These are phyloP conservation scores for Periconia macrospinosa DNA, from an alignment of 2,329 filamentous ascomycete genomes.

Conservation along the genomic window DNA sequence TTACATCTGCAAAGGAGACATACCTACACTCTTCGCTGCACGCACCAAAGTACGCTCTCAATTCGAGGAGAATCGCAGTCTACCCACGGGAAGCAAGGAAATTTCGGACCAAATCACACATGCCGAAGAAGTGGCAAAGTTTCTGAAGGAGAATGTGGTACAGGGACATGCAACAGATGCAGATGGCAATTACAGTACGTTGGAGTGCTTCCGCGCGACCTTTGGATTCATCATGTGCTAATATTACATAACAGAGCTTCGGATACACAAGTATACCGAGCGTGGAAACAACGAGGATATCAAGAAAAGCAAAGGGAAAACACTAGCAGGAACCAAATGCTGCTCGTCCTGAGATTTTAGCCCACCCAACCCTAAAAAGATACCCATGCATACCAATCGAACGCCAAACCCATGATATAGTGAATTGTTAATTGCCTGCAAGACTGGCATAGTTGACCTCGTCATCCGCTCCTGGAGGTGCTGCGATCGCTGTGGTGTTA, in stretches of 20 bases:
- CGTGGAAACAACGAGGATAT: constrained; percentile 91
- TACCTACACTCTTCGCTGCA: constrained; percentile 68
- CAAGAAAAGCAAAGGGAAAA: constrained; percentile 60
- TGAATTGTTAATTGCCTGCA: constrained; percentile 67
- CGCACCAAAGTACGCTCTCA: constrained; percentile 69
- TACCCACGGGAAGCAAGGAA: constrained; percentile 62
- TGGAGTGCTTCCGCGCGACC: background rate
- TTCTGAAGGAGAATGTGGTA: constrained; percentile 82
- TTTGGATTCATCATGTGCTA: constrained; percentile 11
- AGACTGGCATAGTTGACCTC: constrained; percentile 85
- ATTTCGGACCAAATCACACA: constrained; percentile 69
- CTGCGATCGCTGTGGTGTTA: constrained; percentile 60
- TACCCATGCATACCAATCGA: constrained; percentile 27
- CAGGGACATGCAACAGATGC: constrained; percentile 67
- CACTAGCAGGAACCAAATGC: constrained; percentile 42
- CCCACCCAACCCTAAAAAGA: constrained; percentile 24
- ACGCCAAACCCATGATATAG: constrained; percentile 26
- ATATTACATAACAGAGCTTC: constrained; percentile 61
- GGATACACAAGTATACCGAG: constrained; percentile 90
- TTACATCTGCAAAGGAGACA: constrained; percentile 63
- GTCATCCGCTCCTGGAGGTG: constrained; percentile 77
- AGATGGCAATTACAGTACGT: constrained; percentile 64
- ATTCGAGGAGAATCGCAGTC: constrained; percentile 69
- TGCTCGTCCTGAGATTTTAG: constrained; percentile 40
- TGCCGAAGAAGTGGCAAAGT: constrained; percentile 78